Conservation (phyloP, 2,329 filamentous ascomycete genomes). For the Leptoxyphium fumago region DNA sequence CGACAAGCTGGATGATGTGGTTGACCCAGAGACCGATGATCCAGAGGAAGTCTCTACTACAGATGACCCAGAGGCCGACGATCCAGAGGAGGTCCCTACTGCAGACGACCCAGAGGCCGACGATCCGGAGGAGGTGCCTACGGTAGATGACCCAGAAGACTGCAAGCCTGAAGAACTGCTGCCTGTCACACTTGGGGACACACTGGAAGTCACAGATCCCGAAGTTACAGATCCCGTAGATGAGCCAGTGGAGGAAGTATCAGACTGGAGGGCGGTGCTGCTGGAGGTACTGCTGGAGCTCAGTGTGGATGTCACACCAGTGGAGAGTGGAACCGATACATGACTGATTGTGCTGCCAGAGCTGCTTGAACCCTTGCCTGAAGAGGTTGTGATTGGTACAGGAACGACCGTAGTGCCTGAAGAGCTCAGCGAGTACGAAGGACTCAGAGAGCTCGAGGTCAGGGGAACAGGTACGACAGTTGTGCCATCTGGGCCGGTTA, state of each 20-base stretch:
- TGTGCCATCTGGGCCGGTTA: conserved; percentile 6
- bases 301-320: conserved; percentile 5
- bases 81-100: not conserved
- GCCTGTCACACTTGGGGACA: not conserved
- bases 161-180: conserved; percentile 4
- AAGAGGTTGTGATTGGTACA: conserved; percentile 2
- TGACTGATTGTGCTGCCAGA: conserved; percentile 2
- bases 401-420: conserved; percentile 4
- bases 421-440: conserved; percentile 3
- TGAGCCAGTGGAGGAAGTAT: too few relatives aligned
- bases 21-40: not conserved
- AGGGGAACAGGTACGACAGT: conserved; percentile 12
- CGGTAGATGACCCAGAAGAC: not conserved
- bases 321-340: conserved; percentile 8
- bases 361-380: conserved; percentile 1
- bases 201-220: too few relatives aligned
- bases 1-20: not conserved
- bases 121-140: not conserved
- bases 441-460: conserved; percentile 6
- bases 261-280: too few relatives aligned
- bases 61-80: not conserved
- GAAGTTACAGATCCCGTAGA: too few relatives aligned
- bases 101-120: not conserved
- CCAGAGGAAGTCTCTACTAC: not conserved
- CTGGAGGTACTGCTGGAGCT: not conserved